Evolutionary conservation across 441 rosid species (phyloP), one percentile per base, ranked within the genome.

Genomic region (Populus tomentosa): DNA sequence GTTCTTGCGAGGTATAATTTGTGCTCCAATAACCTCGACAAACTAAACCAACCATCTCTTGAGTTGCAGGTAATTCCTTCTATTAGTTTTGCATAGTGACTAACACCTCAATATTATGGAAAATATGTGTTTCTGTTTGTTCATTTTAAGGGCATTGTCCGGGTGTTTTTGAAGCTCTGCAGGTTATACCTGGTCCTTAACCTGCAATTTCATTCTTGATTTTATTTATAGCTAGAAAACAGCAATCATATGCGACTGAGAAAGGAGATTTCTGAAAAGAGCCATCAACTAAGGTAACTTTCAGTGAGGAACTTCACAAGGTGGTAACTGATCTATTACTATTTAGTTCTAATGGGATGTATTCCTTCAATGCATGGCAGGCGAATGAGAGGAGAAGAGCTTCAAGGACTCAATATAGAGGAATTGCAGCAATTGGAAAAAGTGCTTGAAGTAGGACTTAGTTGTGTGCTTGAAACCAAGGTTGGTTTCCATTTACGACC

Each of bases 301-400:
- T 13, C 14, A 46, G 53, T 4, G 13, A 46, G 56, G 59, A 50
- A 6, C n/a, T 50, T 50, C 7, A 16, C 20, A 50, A 16, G n/a
- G 59, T 50, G n/a, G 5, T 50, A 50, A 16, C 59, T 50, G 59
- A 20, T 50, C 59, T 5, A 50, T 16, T 6, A 5, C 59, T 16
- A 6, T 50, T 2, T 40, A 40, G 13, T 40, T 40, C 50, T 50
- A 50, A 50, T 50, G 59, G n/a, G 59, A 50, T 50, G 59, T 16
- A 50, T 50, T 20, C n/a, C 8, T 50, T 50, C n/a, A 50, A 16
- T 50, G 20, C 7, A 50, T 50, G 69, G 75, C 79, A 90, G 95
- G 80, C 89, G 84, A 78, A 81, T 91, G 86, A 88, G 87, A 77
- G 94, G 94, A 7, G 94, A 90, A 62, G 87, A 88, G 77, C 89